phyloP scores from a whole-genome alignment of 225 moss, liverwort and hornwort genomes.

The Straminergon stramineum region DNA sequence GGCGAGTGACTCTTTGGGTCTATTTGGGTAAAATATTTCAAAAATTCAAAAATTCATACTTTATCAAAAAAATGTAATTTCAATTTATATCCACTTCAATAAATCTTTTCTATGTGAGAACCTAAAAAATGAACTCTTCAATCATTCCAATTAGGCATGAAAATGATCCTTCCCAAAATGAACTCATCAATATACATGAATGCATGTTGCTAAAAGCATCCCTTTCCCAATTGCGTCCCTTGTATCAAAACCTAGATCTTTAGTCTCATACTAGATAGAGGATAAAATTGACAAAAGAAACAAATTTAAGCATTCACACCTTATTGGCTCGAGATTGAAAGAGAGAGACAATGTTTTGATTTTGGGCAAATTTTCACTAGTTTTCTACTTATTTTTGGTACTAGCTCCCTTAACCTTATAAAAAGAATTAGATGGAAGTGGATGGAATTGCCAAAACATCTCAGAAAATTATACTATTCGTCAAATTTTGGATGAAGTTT shows the following conservation, averaged over 20 bases:
- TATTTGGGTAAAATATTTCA: neutral
- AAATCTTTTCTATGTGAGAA: accelerated
- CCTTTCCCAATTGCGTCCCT: neutral
- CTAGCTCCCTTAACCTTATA: accelerated
- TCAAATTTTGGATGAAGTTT: neutral
- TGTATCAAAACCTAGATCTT: no score
- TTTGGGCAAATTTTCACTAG: neutral
- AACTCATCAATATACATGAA: neutral
- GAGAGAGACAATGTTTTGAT: neutral
- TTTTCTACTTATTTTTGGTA: neutral
- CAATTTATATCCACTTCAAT: neutral
- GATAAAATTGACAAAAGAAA: accelerated
- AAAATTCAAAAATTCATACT: neutral
- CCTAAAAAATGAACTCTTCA: neutral
- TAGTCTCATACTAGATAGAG: neutral
- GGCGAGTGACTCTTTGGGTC: neutral
- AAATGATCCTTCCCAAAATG: accelerated
- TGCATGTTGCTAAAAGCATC: neutral
- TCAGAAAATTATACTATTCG: accelerated
- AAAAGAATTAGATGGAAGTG: no score
- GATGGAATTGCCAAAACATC: neutral
- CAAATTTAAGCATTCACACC: neutral
- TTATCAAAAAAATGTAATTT: neutral
- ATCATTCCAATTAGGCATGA: accelerated
- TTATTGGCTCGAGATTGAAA: accelerated